Percentiles rank a stretch among this genome's conserved stretches.
These are phyloP conservation scores for Alternaria brassicae DNA, from an alignment of 2,329 filamentous ascomycete genomes.

Conservation along the genomic window DNA sequence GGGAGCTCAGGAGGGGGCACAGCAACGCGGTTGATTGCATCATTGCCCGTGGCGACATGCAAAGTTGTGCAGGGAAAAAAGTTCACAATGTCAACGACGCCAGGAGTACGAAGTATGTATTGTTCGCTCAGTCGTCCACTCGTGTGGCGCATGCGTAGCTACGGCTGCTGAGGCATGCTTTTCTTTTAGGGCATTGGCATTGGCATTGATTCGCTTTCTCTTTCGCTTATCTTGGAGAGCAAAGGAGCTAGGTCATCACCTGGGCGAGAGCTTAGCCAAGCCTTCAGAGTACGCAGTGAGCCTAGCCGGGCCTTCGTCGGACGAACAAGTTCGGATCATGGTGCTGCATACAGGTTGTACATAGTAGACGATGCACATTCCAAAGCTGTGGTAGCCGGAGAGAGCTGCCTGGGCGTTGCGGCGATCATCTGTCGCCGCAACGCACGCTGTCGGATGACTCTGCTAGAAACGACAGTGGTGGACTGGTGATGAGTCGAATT, in stretches of 20 bases:
- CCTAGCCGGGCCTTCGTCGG: not conserved
- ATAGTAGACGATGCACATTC: not conserved
- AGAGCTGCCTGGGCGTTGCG: not conserved
- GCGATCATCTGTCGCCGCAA: not conserved
- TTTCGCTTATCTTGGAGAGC: slow-evolving; percentile 1
- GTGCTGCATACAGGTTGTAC: not conserved
- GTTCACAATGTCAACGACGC: not conserved
- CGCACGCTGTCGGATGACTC: not conserved
- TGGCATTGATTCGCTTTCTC: slow-evolving; percentile 1
- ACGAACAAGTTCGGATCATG: slow-evolving; percentile 4
- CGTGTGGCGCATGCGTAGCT: not conserved
- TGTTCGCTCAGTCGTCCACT: not conserved
- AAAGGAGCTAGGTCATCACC: slow-evolving; percentile 1
- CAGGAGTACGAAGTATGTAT: not conserved
- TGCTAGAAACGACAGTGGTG: not conserved
- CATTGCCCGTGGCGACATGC: not conserved
- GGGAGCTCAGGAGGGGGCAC: not conserved
- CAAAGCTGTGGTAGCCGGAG: not conserved
- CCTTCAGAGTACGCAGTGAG: not conserved
- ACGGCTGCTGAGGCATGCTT: not conserved
- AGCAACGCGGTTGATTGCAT: not conserved
- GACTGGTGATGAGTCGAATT: slow-evolving; percentile 4
- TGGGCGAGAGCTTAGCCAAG: not conserved
- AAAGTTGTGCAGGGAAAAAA: not conserved
- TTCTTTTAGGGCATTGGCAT: not conserved